A percentile compares a stretch with the other conserved stretches of the same genome.
phyloP scores from a whole-genome alignment of 2,329 filamentous ascomycete species.

The Fusarium chuoi region DNA sequence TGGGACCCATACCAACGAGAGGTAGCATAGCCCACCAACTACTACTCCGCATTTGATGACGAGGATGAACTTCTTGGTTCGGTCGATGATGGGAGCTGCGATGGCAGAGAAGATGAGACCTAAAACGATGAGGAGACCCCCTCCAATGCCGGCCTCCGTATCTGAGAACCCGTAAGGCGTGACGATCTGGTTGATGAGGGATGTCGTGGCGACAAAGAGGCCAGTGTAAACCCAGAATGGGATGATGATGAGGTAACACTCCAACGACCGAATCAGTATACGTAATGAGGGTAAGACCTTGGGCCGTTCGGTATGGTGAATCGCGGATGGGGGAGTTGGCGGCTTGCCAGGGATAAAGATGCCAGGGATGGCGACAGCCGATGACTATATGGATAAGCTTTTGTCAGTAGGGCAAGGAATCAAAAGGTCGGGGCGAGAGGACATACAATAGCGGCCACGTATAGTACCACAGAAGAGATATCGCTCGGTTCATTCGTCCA shows the following conservation, averaged over 20 bases:
- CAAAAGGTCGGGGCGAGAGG: too few relatives aligned
- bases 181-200: background rate
- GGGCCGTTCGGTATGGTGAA: background rate
- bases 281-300: background rate
- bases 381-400: background rate
- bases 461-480: accelerated
- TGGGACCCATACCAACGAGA: background rate
- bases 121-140: background rate
- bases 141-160: background rate
- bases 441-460: background rate
- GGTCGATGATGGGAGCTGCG: background rate
- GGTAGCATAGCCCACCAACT: background rate
- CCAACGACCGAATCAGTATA: background rate
- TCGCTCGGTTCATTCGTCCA: background rate
- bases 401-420: too few relatives aligned
- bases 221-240: background rate
- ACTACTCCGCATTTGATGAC: background rate
- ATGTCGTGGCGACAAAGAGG: background rate
- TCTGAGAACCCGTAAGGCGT: background rate
- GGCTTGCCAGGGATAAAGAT: accelerated
- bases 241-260: background rate
- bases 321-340: background rate
- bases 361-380: background rate
- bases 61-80: background rate
- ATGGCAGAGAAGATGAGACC: background rate